Evolutionary conservation across 306 rosid species (phyloP), one percentile per base, ranked within the genome.

Genomic region (Lablab purpureus): DNA sequence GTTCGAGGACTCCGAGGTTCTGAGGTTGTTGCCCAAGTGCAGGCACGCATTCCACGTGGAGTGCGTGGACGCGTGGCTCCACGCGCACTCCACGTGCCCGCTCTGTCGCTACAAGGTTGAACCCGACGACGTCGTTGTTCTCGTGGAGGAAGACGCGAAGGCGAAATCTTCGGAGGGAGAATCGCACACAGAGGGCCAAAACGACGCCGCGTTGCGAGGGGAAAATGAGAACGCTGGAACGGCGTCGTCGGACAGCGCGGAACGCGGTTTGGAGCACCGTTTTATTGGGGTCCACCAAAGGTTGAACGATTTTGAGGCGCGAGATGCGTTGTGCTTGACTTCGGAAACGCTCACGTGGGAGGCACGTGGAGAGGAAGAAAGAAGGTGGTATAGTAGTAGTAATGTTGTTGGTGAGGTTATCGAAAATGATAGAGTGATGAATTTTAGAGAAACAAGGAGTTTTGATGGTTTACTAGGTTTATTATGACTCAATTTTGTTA

Each of bases 21-120:
- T 94, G 2, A 71, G 98, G 36, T n/a, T 94, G 77, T 80, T 94
- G 21, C 98, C 96, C 0, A 89, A 90, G 36, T 94, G 98, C 64
- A 89, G 80, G 18, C 88, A 85, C 23, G 83, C 75, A 1, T 85
- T 85, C 25, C 88, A 85, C 63, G 30, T 77, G 12, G 82, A 81
- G 11, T 91, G 98, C 73, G 88, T 91, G 3, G 97, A 94, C 71
- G 81, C 30, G 66, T 94, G 98, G 98, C 92, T 94, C 3, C 84
- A 77, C 43, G 77, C 45, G n/a, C 97, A 91, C 51, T 86, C 98
- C 2, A 90, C 89, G 56, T 91, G 98, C 14, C 98, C 98, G 25
- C 89, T 94, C 17, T 94, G 98, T 76, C 79, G 97, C 68, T 69
- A 81, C 58, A 81, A 47, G 77, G 82, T 94, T 0, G 77, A 87